Percentiles rank a stretch among this genome's conserved stretches.
These are phyloP conservation scores for Priceomyces medius DNA, from an alignment of 805 yeast species.

Conservation along the genomic window DNA sequence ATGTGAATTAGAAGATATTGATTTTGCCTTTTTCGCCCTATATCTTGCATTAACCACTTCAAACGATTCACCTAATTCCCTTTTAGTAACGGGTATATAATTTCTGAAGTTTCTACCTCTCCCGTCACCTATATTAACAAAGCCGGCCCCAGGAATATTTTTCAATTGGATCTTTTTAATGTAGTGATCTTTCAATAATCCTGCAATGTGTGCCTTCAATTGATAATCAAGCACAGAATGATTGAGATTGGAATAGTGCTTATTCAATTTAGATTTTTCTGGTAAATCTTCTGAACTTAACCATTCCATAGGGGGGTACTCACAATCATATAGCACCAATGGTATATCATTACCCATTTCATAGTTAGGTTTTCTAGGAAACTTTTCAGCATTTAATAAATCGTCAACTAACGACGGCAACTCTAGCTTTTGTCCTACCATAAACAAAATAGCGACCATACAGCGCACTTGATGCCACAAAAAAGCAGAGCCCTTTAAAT, in stretches of 20 bases:
- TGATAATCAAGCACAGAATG: constrained; percentile 57
- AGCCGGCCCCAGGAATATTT: constrained; percentile 16
- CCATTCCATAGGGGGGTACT: constrained; percentile 74
- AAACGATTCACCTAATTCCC: constrained; percentile 63
- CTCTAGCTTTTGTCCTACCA: constrained; percentile 80
- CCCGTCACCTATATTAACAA: constrained; percentile 76
- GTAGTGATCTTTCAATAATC: constrained; percentile 44
- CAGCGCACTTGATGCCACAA: constrained; percentile 98
- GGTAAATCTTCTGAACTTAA: constrained; percentile 28
- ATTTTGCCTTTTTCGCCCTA: constrained; percentile 34
- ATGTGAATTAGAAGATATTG: neutral
- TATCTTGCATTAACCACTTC: constrained; percentile 69
- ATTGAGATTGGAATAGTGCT: constrained; percentile 43
- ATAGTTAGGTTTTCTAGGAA: constrained; percentile 72
- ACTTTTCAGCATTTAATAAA: constrained; percentile 54
- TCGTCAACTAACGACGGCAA: constrained; percentile 53
- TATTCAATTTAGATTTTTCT: constrained; percentile 33
- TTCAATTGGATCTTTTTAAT: constrained; percentile 17
- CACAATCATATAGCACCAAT: constrained; percentile 81
- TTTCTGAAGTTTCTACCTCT: constrained; percentile 55
- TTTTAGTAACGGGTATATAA: constrained; percentile 56
- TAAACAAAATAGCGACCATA: constrained; percentile 80
- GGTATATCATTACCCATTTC: constrained; percentile 92
- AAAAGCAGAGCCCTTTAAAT: constrained; percentile 84
- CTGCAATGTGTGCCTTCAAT: constrained; percentile 54